Conservation (phyloP, 148 eudicot genomes). For the Salicornia ramosissima region DNA sequence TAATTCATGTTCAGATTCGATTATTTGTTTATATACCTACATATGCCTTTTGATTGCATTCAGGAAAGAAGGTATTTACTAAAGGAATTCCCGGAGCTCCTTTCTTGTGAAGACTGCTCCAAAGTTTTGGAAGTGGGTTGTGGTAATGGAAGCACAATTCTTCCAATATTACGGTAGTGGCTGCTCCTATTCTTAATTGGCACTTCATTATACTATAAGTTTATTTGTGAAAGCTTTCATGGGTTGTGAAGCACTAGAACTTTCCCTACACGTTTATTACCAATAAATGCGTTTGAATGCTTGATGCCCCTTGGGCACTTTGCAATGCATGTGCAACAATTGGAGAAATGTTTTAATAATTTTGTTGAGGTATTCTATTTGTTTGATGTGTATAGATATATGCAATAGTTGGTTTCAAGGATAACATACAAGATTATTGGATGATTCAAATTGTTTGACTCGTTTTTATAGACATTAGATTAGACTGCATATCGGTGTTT, state of each 20-base stretch:
- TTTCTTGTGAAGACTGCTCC: slow-evolving; percentile 44
- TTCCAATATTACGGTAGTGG: slow-evolving; percentile 69
- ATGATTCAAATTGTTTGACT: neutral
- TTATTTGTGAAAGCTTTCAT: neutral
- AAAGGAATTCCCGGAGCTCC: slow-evolving; percentile 83
- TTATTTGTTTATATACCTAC: too few relatives aligned
- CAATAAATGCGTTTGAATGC: neutral
- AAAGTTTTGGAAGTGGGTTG: slow-evolving; percentile 83
- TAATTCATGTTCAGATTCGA: too few relatives aligned
- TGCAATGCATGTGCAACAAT: neutral
- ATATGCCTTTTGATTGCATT: slow-evolving; percentile 9
- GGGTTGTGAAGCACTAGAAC: neutral
- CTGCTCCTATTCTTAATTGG: neutral
- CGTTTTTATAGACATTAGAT: neutral
- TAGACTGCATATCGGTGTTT: neutral
- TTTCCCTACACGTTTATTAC: neutral
- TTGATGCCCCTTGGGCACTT: neutral
- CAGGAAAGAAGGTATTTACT: slow-evolving; percentile 79
- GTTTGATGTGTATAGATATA: neutral
- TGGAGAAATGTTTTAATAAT: neutral
- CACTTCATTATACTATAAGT: neutral
- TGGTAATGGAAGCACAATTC: slow-evolving; percentile 80
- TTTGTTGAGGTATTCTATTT: neutral
- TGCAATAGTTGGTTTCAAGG: neutral
- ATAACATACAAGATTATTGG: neutral